Conservation (phyloP, 176 grass and related monocot genomes). For the Triticum turgidum region DNA sequence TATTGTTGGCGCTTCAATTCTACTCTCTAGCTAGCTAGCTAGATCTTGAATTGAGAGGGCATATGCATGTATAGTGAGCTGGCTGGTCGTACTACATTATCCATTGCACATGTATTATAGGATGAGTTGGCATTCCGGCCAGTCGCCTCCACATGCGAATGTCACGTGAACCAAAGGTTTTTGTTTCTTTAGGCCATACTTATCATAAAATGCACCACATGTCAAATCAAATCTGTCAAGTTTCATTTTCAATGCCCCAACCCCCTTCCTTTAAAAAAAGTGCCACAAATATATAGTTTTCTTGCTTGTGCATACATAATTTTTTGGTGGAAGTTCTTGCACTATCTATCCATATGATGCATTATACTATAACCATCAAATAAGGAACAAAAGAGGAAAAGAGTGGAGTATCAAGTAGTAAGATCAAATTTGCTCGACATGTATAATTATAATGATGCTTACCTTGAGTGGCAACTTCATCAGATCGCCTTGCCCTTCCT, state of each 20-base stretch:
- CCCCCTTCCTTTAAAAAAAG: no score
- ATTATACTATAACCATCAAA: background rate
- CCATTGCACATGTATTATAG: slow-evolving; percentile 5
- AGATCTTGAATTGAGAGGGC: slow-evolving; percentile 1
- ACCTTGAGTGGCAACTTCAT: slow-evolving; percentile 61
- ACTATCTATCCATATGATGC: background rate
- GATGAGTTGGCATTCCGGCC: background rate
- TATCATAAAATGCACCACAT: background rate
- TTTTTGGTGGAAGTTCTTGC: no score
- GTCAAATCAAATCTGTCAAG: background rate
- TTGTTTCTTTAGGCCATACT: background rate
- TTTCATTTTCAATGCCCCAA: background rate
- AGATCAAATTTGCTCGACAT: background rate
- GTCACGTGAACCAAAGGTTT: background rate
- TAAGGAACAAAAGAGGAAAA: background rate
- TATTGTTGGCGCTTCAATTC: background rate
- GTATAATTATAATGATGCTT: background rate
- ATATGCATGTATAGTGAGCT: slow-evolving; percentile 8
- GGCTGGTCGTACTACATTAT: slow-evolving; percentile 7
- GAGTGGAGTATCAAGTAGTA: background rate
- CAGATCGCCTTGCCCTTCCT: slow-evolving; percentile 48
- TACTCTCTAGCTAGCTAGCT: background rate
- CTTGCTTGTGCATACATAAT: background rate
- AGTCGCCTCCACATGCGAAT: background rate
- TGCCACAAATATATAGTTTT: background rate